These are phyloP conservation scores for Periconia sp. DNA, from an alignment of 2,329 filamentous ascomycete species.

Conservation along the genomic window DNA sequence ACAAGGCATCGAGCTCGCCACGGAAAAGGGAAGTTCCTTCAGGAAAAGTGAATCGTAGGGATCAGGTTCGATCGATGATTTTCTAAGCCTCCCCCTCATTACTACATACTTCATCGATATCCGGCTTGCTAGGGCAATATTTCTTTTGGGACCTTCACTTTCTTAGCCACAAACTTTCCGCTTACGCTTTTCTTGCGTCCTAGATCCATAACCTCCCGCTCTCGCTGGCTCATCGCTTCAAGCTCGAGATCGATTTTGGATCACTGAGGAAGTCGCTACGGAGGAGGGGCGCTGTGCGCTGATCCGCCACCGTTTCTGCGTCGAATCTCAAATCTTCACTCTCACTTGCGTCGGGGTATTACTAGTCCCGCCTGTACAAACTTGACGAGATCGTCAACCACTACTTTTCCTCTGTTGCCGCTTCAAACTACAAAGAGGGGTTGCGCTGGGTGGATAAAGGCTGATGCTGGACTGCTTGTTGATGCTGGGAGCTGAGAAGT, in stretches of 20 bases:
- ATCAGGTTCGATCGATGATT: constrained; percentile 52
- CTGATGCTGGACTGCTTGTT: too few species aligned
- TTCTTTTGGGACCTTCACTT: constrained; percentile 10
- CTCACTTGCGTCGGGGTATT: too few species aligned
- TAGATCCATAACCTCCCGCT: constrained; percentile 23
- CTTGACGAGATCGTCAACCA: too few species aligned
- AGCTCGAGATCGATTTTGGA: constrained; percentile 30
- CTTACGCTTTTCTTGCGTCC: constrained; percentile 35
- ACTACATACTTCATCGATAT: constrained; percentile 33
- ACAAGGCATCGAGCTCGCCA: constrained; percentile 19
- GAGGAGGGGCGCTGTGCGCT: constrained; percentile 25
- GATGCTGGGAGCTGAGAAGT: too few species aligned
- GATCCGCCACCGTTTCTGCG: too few species aligned
- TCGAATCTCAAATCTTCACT: too few species aligned
- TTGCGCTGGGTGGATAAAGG: too few species aligned
- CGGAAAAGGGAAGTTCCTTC: constrained; percentile 15
- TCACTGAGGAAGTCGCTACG: constrained; percentile 8
- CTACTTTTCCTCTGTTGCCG: too few species aligned
- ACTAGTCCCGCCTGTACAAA: too few species aligned
- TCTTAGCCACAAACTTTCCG: constrained; percentile 13
- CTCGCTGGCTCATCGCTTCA: constrained; percentile 25
- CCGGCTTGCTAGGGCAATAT: constrained; percentile 13
- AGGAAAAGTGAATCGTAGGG: constrained; percentile 31
- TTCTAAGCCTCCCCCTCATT: constrained; percentile 34
- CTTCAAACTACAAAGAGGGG: too few species aligned